Base-by-base conservation (phyloP, 176 grass and related monocot genomes). In the Themeda triandra region DNA sequence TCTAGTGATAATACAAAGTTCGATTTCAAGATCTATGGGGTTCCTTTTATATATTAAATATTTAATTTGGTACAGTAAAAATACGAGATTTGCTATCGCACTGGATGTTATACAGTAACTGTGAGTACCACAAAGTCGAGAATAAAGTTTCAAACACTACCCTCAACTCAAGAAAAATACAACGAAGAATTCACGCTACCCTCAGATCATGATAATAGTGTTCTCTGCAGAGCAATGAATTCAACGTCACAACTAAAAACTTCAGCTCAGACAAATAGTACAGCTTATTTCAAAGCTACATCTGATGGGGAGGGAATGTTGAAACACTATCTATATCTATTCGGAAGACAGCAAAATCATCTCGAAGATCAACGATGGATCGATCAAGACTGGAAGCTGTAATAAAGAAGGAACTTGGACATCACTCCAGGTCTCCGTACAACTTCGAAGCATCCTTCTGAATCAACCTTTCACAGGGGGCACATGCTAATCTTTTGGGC, bases 401-500 rank as follows among this genome's bases (percentile, higher is more conserved):
- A 77, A 51, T 33, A 77, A 51, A 30, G 13, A 76, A 41, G 36
- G n/a, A 75, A 49, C 14, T 24, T 48, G 27, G 21, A 59, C 35
- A 42, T 44, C 23, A 45, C 41, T 31, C 53, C 46, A 69, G 33
- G 58, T 13, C 13, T 78, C 66, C 39, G 31, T 77, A 69, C 23
- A 17, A 80, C 18, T 81, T 59, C 2, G 15, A 81, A 76, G 23
- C 63, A 60, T 48, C 64, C 48, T 21, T 75, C 78, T 32, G 40
- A 84, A 41, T 14, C 78, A 82, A 67, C 63, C 33, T 76, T 70
- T 56, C 54, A 36, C 31, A 12, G 18, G 17, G 4, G 21, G 21
- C 73, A 21, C 58, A 23, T 3, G 58, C 58, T 90, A 79, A 63
- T 49, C 68, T 63, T 90, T 83, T 17, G 75, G 80, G 67, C 80